Evolutionary conservation across 1,139 yeast genomes (phyloP), one percentile per base, ranked within the genome.

Genomic region (Saccharomyces uvarum): DNA sequence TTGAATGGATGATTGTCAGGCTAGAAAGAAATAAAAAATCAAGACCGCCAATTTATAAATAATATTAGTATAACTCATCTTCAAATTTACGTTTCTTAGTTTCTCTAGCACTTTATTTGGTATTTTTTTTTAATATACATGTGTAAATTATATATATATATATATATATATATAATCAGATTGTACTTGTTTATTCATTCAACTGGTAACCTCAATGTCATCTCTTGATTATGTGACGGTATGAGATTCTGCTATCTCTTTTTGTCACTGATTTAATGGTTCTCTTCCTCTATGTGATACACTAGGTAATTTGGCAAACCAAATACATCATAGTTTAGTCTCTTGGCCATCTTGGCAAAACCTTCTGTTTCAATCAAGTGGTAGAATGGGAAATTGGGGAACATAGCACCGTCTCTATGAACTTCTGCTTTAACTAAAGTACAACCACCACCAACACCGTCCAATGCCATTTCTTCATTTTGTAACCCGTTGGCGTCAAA

Each of bases 321-420:
- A 70, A 78, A 86, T 27, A 91, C 91, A 63, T 86, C 88, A 73
- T 93, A 91, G 29, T 96, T 96, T 59, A 93, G 77, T 63, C 99
- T 78, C 72, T 88, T 88, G 48, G 97, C 97, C 99, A 93, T 93
- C 72, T 88, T 89, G 28, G 99, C 98, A 73, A 93, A 93, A 24
- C 99, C 99, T 74, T 93, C 99, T 6, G 98, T 90, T 74, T 93
- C 99, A 62, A 93, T 90, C 73, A 93, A 78, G 69, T 93, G 96
- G 71, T 93, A 91, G 76, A 93, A 93, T 58, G 99, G 95, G 81
- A 93, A 93, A 46, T 95, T 88, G 19, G 99, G 99, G 81, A 93
- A 93, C 97, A 91, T 91, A 55, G 98, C 98, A 53, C 99, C 99
- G 70, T 93, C 99, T 70, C 99, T 81, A 73, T 93, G 99, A 55